Evolutionary conservation across 2,329 filamentous ascomycete species (phyloP), one percentile per base, ranked within the genome.

Genomic region (Ploettnerulaceae sp.): DNA sequence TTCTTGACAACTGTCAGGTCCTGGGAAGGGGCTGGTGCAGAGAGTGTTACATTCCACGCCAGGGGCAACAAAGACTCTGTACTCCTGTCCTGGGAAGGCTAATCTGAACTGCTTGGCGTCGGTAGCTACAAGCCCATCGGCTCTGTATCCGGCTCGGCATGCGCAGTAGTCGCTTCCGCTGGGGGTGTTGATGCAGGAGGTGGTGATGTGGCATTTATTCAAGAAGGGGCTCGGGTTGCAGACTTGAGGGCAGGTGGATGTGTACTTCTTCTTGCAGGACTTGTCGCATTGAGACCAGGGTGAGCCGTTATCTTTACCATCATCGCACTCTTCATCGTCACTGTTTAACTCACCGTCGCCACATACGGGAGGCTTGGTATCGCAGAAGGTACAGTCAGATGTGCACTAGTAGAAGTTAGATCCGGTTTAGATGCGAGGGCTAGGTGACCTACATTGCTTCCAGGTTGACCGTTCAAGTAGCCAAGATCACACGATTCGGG

Each of bases 21-120:
- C 43, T 1, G 48, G 48, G 39, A 51, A 51, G 2, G 48, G 48
- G n/a, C 20, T 47, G 5, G 48, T 51, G 20, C 48, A 51, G 17
- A 51, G 39, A 18, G 44, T 41, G 34, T 51, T 35, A 34, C 48
- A 51, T 7, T 35, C 28, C 7, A 51, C 28, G 18, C 44, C 43
- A n/a, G 44, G 48, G 21, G 38, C 44, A 12, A 51, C 48, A 29
- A 51, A 51, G 28, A 47, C 48, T 36, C 48, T 43, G 33, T 51
- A 51, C 29, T 47, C 48, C 31, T 51, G 44, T 20, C 44, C 48
- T 3, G 44, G 29, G 32, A 51, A 51, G 9, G 32, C 35, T n/a
- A 51, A 33, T 36, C 39, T 43, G 18, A 51, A 51, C 28, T 51
- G 48, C 44, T 44, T 47, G 11, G 33, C 29, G 26, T 51, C 39